Percentiles rank a stretch among this genome's conserved stretches.
Conservation (phyloP, 306 rosid species). For the Senna tora region DNA sequence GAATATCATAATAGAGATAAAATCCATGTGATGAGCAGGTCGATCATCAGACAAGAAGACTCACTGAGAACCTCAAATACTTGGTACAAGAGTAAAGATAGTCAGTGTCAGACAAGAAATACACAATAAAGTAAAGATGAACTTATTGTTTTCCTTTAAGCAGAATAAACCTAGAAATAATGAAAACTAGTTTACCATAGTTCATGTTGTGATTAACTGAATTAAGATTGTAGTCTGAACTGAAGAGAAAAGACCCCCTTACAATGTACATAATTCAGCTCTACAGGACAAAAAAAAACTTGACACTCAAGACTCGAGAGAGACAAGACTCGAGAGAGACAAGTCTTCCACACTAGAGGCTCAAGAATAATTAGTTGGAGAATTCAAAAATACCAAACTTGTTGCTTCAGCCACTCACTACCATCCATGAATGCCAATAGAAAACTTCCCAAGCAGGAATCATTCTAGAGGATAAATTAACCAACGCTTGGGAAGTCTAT, state of each 20-base stretch:
- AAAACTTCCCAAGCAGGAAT: no score
- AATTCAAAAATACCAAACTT: constrained; percentile 42
- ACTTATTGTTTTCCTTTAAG: constrained; percentile 39
- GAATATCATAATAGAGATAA: constrained; percentile 7
- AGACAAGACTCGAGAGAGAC: constrained; percentile 10
- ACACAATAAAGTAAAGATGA: constrained; percentile 37
- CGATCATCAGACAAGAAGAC: constrained; percentile 23
- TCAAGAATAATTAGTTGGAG: constrained; percentile 41
- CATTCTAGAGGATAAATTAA: no score
- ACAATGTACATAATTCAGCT: constrained; percentile 70
- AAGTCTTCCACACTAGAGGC: constrained; percentile 43
- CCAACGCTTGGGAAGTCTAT: constrained; percentile 33
- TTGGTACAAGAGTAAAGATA: constrained; percentile 12
- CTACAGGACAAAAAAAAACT: constrained; percentile 48
- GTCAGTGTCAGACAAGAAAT: constrained; percentile 37
- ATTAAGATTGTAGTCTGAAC: constrained; percentile 49
- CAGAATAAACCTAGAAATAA: constrained; percentile 33
- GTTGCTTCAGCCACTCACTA: constrained; percentile 34
- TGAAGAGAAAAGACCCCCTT: constrained; percentile 33
- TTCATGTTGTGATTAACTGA: constrained; percentile 40
- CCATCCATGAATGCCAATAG: constrained; percentile 31
- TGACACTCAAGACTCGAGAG: constrained; percentile 22
- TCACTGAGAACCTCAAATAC: constrained; percentile 2
- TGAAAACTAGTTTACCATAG: constrained; percentile 38
- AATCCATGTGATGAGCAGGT: constrained; percentile 21